Conservation (phyloP, 768 basidiomycete genomes). For the Xanthoconium purpureum region DNA sequence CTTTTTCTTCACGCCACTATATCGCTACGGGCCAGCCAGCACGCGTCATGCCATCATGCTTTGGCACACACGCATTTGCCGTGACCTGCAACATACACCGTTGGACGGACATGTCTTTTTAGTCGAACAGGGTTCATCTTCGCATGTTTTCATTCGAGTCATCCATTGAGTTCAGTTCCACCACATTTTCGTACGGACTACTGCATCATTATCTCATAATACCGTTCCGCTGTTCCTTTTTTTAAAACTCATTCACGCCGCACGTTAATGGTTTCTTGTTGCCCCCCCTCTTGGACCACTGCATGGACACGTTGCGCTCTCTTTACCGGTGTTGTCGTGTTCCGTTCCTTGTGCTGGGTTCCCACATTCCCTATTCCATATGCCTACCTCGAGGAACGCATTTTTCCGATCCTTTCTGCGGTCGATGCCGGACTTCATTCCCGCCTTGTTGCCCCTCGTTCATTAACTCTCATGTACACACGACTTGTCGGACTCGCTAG, state of each 20-base stretch:
- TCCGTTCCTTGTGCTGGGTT: neutral
- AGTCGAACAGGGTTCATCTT: neutral
- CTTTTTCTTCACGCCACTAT: conserved; percentile 8
- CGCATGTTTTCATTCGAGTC: neutral
- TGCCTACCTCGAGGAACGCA: neutral
- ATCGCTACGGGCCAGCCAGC: neutral
- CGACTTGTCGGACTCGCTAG: neutral
- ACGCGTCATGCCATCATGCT: neutral
- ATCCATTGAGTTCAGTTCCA: neutral
- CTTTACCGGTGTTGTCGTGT: neutral
- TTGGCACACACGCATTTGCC: neutral
- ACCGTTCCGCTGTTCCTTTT: neutral
- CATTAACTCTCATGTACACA: neutral
- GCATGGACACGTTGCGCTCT: conserved; percentile 3
- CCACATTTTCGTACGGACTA: neutral
- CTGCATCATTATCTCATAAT: conserved; percentile 19
- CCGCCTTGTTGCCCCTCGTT: conserved; percentile 6
- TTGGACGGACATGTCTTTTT: conserved; percentile 14
- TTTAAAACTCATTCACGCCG: neutral
- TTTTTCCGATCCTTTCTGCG: neutral
- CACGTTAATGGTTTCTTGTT: conserved; percentile 2
- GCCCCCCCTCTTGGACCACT: conserved; percentile 8
- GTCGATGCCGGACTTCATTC: conserved; percentile 14
- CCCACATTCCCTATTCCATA: too few species aligned
- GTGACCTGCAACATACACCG: neutral